Conservation (phyloP, 768 basidiomycete species). For the Auriscalpium microsporum region DNA sequence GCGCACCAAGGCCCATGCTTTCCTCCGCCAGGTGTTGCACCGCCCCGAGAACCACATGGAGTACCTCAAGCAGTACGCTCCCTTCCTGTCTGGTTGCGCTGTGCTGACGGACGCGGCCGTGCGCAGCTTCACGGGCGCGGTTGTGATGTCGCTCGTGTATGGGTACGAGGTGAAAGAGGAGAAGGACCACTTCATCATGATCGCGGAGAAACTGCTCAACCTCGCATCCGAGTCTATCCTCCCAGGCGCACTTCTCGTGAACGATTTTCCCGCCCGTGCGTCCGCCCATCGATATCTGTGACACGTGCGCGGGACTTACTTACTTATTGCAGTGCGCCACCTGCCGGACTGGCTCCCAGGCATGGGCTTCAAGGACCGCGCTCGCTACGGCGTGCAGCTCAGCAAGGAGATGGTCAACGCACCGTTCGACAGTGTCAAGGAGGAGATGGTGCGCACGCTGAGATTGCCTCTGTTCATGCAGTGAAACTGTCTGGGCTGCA, state of each 20-base stretch:
- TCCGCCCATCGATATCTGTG: too few relatives aligned
- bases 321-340: neutral
- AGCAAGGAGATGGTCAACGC: conserved; percentile 3
- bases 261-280: neutral
- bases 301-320: neutral
- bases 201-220: conserved; percentile 1
- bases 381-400: conserved; percentile 1
- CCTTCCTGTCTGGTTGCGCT: neutral
- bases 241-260: conserved; percentile 1
- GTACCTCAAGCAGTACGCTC: conserved; percentile 1
- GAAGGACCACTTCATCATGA: conserved; percentile 1
- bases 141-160: conserved; percentile 4
- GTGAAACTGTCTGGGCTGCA: neutral
- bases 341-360: conserved; percentile 6
- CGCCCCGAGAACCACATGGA: conserved; percentile 1
- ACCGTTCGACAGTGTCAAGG: conserved; percentile 3
- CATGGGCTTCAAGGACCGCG: conserved; percentile 3
- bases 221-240: conserved; percentile 2
- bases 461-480: neutral
- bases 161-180: conserved; percentile 6
- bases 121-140: neutral
- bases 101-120: neutral
- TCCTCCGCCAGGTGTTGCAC: conserved; percentile 2
- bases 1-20: conserved; percentile 1
- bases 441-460: conserved; percentile 1